A percentile compares a stretch with the other conserved stretches of the same genome.
Evolutionary conservation across 805 yeast species (phyloP).

Genomic region (Starmerella kuoi): DNA sequence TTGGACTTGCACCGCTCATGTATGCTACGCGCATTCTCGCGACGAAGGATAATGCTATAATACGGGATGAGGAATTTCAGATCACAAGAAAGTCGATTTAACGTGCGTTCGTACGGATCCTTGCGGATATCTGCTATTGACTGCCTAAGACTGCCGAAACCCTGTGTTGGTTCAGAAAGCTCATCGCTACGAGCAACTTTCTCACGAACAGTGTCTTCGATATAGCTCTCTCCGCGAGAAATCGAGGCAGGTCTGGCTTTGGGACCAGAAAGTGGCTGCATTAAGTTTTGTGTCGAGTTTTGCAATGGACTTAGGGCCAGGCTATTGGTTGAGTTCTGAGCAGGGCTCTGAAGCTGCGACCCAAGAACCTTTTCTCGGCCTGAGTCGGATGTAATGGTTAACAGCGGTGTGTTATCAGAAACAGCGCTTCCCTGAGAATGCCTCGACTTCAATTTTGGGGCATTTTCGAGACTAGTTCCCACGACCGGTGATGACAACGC

Average conservation of each 20-base stretch:
- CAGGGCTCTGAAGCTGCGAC: neutral
- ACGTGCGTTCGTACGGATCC: constrained; percentile 13
- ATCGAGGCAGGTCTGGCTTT: neutral
- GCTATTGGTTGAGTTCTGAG: neutral
- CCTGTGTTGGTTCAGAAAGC: neutral
- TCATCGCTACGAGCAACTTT: neutral
- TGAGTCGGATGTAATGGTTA: neutral
- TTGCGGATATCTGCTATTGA: constrained; percentile 4
- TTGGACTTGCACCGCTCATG: neutral
- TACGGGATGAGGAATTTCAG: constrained; percentile 19
- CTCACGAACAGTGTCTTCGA: neutral
- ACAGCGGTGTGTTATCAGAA: neutral
- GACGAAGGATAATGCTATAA: constrained; percentile 17
- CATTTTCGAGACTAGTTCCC: neutral
- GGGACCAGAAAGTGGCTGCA: neutral
- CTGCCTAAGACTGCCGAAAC: constrained; percentile 14
- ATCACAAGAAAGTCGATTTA: constrained; percentile 12
- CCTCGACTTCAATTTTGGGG: neutral
- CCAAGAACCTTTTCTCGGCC: neutral
- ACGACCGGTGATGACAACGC: neutral
- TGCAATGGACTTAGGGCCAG: neutral
- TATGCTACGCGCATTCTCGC: constrained; percentile 4
- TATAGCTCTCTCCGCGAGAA: neutral
- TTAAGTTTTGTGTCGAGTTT: neutral
- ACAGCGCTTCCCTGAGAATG: neutral